phyloP scores from a whole-genome alignment of 2,329 filamentous ascomycete species.

The Penicillium italicum region DNA sequence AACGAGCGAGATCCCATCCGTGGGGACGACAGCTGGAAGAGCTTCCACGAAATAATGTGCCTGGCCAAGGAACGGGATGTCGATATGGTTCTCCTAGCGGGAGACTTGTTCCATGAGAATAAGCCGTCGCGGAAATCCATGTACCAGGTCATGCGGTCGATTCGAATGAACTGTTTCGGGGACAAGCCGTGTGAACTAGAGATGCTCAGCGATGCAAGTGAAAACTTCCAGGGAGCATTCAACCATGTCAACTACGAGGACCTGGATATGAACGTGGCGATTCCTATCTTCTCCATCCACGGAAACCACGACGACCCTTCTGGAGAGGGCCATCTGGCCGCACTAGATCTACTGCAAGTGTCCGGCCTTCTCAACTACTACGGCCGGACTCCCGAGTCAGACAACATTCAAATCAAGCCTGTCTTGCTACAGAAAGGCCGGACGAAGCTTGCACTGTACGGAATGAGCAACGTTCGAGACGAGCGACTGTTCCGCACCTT shows the following conservation, averaged over 20 bases:
- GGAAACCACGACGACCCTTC: slow-evolving; percentile 98
- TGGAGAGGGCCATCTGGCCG: slow-evolving; percentile 89
- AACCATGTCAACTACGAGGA: slow-evolving; percentile 98
- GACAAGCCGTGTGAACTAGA: slow-evolving; percentile 95
- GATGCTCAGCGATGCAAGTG: slow-evolving; percentile 86
- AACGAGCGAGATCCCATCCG: slow-evolving; percentile 89
- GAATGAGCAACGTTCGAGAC: slow-evolving; percentile 92
- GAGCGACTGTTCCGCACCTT: slow-evolving; percentile 94
- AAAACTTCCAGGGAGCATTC: slow-evolving; percentile 85
- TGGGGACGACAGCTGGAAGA: slow-evolving; percentile 95
- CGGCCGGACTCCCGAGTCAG: slow-evolving; percentile 82
- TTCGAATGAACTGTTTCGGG: slow-evolving; percentile 89
- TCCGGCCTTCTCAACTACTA: slow-evolving; percentile 95
- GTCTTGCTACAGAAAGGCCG: slow-evolving; percentile 88
- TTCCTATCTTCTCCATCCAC: slow-evolving; percentile 97
- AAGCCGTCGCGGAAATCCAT: slow-evolving; percentile 93
- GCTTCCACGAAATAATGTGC: slow-evolving; percentile 92
- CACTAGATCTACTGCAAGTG: slow-evolving; percentile 84
- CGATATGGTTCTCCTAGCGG: slow-evolving; percentile 93
- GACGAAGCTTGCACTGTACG: slow-evolving; percentile 90
- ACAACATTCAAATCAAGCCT: slow-evolving; percentile 90
- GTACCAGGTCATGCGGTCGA: slow-evolving; percentile 94
- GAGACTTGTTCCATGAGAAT: slow-evolving; percentile 97
- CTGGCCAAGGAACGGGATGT: slow-evolving; percentile 84
- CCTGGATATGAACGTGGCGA: slow-evolving; percentile 91